Evolutionary conservation across 352 stramenopile genomes (phyloP), one percentile per base, ranked within the genome.

Genomic region (Phytopythium sindhum): DNA sequence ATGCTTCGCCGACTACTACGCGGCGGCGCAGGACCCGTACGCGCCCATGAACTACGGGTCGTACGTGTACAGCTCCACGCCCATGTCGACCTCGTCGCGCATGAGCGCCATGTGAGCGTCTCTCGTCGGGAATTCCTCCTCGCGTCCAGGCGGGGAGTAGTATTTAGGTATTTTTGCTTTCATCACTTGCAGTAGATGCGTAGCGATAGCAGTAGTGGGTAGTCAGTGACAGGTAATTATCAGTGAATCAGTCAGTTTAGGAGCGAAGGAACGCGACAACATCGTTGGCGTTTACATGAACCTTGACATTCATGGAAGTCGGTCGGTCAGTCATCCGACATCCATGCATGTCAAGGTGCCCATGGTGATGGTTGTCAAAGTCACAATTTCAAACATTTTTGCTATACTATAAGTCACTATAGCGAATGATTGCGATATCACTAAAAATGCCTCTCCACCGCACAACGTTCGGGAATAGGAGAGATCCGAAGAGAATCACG

Each of bases 1-100:
- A n/a, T 96, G 88, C 62, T 96, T 95, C 37, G 74, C 75, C 28
- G 83, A 92, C 53, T 89, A 91, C 57, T 88, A 89, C 59, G 71
- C 75, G 54, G 69, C 67, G 45, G 59, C 74, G 17, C 67, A 80
- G 42, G 64, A 73, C 28, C 63, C 63, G 21, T 72, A 69, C 29
- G 57, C 73, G 5, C 60, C 64, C 1, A 39, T 61, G 19, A 65
- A 71, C 35, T 77, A 62, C 23, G 56, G 47, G 28, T 63, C 58
- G 23, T 77, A 73, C 17, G 75, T 55, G 44, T 71, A 68, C 9
- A 67, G 64, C 23, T 52, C 55, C 23, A 61, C 55, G 37, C 69
- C 66, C 33, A 41, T 77, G 61, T 77, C 69, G 44, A 57, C 67
- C 14, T 74, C 66, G 15, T 75, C 70, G 37, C 64, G 70, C 10